phyloP scores from a whole-genome alignment of 2,329 filamentous ascomycete species.

The Penicillium sp. region DNA sequence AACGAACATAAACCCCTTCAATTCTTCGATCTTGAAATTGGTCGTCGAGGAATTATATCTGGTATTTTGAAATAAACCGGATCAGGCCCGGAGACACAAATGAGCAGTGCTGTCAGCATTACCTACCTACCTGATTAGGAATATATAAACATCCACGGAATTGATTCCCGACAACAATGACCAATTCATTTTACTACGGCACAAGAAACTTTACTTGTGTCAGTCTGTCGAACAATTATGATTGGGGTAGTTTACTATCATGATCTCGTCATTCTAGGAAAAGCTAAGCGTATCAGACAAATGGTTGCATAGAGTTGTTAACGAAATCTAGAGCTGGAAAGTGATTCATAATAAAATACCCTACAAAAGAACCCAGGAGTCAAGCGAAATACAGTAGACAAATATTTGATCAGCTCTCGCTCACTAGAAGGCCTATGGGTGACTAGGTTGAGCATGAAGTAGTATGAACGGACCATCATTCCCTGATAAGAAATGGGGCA shows the following conservation, averaged over 20 bases:
- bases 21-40: no score
- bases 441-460: background rate
- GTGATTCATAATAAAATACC: background rate
- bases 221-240: background rate
- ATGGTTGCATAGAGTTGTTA: background rate
- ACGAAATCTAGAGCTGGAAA: no score
- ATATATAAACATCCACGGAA: background rate
- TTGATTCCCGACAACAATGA: background rate
- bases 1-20: background rate
- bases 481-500: background rate
- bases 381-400: no score
- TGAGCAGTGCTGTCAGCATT: background rate
- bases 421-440: background rate
- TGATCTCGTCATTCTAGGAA: background rate
- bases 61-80: no score
- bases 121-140: background rate
- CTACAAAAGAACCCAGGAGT: background rate
- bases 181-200: background rate
- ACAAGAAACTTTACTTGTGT: background rate
- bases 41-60: accelerated
- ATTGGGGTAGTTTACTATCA: background rate
- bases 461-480: background rate
- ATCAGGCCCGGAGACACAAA: background rate
- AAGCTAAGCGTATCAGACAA: background rate
- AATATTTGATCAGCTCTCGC: no score